Base-by-base conservation (phyloP, 768 basidiomycete species). In the Boletus pseudo-olivaceus region DNA sequence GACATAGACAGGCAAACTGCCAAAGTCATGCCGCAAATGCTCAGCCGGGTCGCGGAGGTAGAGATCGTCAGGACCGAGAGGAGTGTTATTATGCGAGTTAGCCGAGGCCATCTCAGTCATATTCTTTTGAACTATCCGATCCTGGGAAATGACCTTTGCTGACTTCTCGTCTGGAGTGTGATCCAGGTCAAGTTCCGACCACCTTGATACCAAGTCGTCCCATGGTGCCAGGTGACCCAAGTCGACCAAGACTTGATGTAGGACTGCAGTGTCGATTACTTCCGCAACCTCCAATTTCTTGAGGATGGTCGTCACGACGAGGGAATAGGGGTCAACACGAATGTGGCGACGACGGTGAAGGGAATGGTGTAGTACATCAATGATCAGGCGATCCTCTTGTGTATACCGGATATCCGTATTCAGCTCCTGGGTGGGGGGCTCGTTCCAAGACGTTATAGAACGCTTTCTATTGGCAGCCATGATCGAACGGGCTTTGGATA, bases 11-110 rank as follows among this genome's bases (percentile, higher is more conserved):
- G 82, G 82, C 57, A 87, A 64, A 56, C 85, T 65, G 26, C 90
- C 92, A 70, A 93, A 96, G 68, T 98, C 95, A 64, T 90, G 88
- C 3, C 95, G 87, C 6, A 93, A 67, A 20, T 79, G 72, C 27
- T 86, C 87, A 48, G 87, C 75, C 0, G 81, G 78, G 64, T 97
- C 93, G 3, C 66, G 61, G 1, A 75, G 64, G 56, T 87, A 80
- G 17, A 90, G 77, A 55, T 90, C 88, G 56, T 86, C 78, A 1
- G 81, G 82, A 5, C 84, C 82, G 4, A 85, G 64, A 15, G 76
- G 74, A 1, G 55, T 60, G 15, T 71, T 50, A n/a, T 51, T 32
- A n/a, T 53, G 62, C 27, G 57, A 17, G 27, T 40, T 45, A 19
- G 52, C 41, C 26, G 12, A 19, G 32, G 49, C 26, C 45, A 30